Evolutionary conservation across 345 rosid genomes (phyloP).

Genomic region (Streptanthus diversifolius): DNA sequence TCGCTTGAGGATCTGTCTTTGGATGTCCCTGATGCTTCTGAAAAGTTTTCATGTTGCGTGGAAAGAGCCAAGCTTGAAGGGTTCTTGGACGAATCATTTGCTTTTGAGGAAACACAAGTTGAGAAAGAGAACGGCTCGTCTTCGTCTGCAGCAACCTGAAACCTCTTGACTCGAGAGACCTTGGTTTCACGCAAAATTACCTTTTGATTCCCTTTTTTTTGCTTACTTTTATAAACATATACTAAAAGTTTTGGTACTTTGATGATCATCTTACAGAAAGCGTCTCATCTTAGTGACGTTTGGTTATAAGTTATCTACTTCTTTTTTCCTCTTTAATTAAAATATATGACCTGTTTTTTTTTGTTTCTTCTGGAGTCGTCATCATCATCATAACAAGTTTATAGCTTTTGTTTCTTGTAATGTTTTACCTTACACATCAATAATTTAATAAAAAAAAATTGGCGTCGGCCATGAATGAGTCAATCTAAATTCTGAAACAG

Average conservation of each 20-base stretch:
- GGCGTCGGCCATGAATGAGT: neutral
- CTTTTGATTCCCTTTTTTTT: neutral
- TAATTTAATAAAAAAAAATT: neutral
- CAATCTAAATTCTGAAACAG: neutral
- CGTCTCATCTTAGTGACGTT: slow-evolving; percentile 16
- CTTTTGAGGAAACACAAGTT: slow-evolving; percentile 14
- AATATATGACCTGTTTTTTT: neutral
- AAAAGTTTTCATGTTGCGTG: slow-evolving; percentile 46
- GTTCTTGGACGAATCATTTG: slow-evolving; percentile 66
- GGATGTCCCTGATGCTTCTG: slow-evolving; percentile 75
- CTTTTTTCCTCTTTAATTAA: neutral
- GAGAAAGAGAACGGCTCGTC: slow-evolving; percentile 40
- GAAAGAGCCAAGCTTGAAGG: slow-evolving; percentile 65
- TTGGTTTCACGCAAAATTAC: neutral
- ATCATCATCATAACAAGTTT: neutral
- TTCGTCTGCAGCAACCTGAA: slow-evolving; percentile 8
- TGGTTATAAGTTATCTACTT: neutral
- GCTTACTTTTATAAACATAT: neutral
- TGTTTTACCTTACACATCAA: neutral
- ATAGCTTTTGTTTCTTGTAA: neutral
- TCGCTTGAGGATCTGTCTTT: slow-evolving; percentile 68
- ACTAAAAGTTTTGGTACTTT: slow-evolving; percentile 18
- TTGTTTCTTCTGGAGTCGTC: neutral
- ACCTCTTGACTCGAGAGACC: neutral
- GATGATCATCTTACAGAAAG: slow-evolving; percentile 5